Conservation (phyloP, 208 protist species). For the Leishmania major region DNA sequence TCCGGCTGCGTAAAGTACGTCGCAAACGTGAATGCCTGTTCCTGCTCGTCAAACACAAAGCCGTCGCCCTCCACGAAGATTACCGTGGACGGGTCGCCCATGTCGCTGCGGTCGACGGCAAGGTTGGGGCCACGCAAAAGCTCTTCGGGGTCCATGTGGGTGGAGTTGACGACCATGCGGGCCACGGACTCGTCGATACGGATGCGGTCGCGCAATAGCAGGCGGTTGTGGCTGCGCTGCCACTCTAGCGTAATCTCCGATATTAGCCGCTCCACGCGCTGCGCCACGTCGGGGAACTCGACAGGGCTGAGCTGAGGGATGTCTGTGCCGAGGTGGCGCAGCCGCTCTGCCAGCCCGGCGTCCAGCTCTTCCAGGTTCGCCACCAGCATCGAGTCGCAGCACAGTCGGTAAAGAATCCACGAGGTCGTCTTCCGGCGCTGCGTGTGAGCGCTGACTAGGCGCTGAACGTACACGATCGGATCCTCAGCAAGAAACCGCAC, state of each 20-base stretch:
- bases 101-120: constrained; percentile 64
- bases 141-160: constrained; percentile 88
- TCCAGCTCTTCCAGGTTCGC: constrained; percentile 74
- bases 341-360: constrained; percentile 52
- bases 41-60: constrained; percentile 79
- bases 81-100: constrained; percentile 59
- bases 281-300: constrained; percentile 75
- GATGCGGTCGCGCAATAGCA: constrained; percentile 90
- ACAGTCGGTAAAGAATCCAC: constrained; percentile 92
- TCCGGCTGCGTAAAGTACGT: constrained; percentile 95
- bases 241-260: constrained; percentile 89
- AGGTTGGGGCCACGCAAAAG: constrained; percentile 83
- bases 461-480: constrained; percentile 88
- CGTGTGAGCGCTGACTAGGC: constrained; percentile 76
- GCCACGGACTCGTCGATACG: constrained; percentile 71
- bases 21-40: constrained; percentile 89
- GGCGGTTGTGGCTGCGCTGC: constrained; percentile 91
- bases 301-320: constrained; percentile 83
- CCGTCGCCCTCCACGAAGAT: constrained; percentile 55
- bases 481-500: constrained; percentile 91
- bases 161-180: constrained; percentile 79
- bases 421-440: constrained; percentile 87
- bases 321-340: constrained; percentile 78
- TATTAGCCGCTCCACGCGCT: constrained; percentile 75
- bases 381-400: constrained; percentile 93